Percentiles rank a stretch among this genome's conserved stretches.
phyloP scores from a whole-genome alignment of 1,139 yeast species.

The Candida pseudocylindracea region DNA sequence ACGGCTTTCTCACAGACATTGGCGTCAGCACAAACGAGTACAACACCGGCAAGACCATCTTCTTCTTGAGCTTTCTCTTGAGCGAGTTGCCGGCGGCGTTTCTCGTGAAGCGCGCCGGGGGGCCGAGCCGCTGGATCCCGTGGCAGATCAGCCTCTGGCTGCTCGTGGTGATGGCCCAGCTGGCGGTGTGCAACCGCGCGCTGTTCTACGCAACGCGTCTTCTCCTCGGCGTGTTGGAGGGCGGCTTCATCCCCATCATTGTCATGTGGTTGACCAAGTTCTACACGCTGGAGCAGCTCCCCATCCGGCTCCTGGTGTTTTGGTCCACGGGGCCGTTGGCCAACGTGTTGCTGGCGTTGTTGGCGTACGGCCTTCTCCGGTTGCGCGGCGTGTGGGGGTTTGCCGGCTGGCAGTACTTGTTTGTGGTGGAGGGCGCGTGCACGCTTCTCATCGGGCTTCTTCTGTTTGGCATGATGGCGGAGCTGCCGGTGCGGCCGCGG shows the following conservation, averaged over 20 bases:
- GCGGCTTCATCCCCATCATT: constrained; percentile 11
- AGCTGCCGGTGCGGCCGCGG: neutral
- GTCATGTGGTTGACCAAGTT: constrained; percentile 13
- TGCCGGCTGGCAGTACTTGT: constrained; percentile 8
- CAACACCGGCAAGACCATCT: constrained; percentile 11
- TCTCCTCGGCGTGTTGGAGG: constrained; percentile 10
- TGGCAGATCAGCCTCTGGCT: constrained; percentile 10
- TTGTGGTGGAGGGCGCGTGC: constrained; percentile 7
- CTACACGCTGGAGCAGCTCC: constrained; percentile 9
- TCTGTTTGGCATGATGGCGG: neutral
- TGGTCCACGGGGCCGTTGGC: constrained; percentile 10
- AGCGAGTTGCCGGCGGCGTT: constrained; percentile 14
- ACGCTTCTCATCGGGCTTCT: neutral
- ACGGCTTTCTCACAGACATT: constrained; percentile 10
- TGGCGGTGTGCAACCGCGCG: constrained; percentile 5
- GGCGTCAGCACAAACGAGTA: constrained; percentile 10
- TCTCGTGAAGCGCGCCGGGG: constrained; percentile 11
- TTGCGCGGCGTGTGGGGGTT: neutral
- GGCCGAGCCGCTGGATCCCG: constrained; percentile 12
- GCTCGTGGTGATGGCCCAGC: constrained; percentile 9
- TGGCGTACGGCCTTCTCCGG: neutral
- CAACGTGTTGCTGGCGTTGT: constrained; percentile 3
- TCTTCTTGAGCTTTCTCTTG: constrained; percentile 11
- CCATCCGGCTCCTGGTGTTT: constrained; percentile 9
- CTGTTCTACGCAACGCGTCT: constrained; percentile 10